phyloP scores from a whole-genome alignment of 208 protist genomes.

The Crithidia bombi region DNA sequence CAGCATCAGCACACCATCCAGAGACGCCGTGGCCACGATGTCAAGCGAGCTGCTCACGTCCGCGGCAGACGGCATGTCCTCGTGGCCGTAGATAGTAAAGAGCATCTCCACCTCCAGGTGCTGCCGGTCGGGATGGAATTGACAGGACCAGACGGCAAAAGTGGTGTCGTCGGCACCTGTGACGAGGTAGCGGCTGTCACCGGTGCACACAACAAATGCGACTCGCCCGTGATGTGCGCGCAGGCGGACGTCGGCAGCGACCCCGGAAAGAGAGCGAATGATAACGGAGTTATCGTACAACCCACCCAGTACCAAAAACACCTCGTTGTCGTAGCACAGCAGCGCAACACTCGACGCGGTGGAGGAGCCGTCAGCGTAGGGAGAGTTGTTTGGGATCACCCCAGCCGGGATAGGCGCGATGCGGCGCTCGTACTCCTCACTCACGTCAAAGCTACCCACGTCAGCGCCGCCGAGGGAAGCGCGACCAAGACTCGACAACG shows the following conservation, averaged over 20 bases:
- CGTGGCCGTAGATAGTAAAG: conserved; percentile 87
- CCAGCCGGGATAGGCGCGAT: conserved; percentile 58
- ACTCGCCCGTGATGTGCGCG: conserved; percentile 81
- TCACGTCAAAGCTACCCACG: conserved; percentile 62
- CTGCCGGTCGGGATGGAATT: conserved; percentile 35
- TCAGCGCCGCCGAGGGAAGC: conserved; percentile 16
- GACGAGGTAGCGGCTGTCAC: conserved; percentile 82
- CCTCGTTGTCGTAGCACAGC: conserved; percentile 65
- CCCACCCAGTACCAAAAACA: conserved; percentile 79
- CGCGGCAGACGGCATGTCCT: conserved; percentile 79
- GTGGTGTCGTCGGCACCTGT: conserved; percentile 91
- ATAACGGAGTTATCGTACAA: conserved; percentile 85
- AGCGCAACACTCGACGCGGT: conserved; percentile 56
- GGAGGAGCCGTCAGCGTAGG: conserved; percentile 58
- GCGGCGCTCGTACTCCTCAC: conserved; percentile 66
- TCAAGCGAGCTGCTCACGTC: conserved; percentile 75
- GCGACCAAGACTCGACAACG: conserved; percentile 1
- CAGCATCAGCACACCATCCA: conserved; percentile 84
- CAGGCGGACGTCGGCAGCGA: conserved; percentile 60
- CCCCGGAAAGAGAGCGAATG: conserved; percentile 58
- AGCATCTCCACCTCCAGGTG: conserved; percentile 63
- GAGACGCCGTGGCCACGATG: conserved; percentile 81
- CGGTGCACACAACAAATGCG: conserved; percentile 60
- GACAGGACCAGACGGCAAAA: conserved; percentile 87
- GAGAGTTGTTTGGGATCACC: conserved; percentile 53